phyloP scores from a whole-genome alignment of 108 stramenopile genomes.

The Skeletonema potamos region DNA sequence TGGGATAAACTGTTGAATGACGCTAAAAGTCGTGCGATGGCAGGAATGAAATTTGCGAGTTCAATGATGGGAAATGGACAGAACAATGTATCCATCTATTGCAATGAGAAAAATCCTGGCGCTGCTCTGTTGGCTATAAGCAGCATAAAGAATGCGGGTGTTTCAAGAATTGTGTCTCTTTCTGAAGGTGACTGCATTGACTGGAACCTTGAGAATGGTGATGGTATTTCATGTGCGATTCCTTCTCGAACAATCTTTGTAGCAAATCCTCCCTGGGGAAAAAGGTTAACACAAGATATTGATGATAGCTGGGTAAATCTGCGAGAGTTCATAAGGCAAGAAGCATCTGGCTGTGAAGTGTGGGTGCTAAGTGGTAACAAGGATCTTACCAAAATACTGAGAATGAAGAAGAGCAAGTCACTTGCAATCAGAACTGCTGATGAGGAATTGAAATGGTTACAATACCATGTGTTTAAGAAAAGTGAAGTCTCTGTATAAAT shows the following conservation, averaged over 20 bases:
- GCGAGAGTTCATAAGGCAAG: conserved; percentile 60
- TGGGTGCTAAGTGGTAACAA: conserved; percentile 83
- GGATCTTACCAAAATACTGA: conserved; percentile 59
- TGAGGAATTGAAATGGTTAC: conserved; percentile 81
- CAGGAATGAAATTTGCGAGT: conserved; percentile 56
- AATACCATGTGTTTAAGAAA: conserved; percentile 57
- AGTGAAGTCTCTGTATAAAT: background rate
- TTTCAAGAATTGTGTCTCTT: conserved; percentile 47
- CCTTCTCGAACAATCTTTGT: conserved; percentile 50
- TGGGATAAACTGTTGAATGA: conserved; percentile 75
- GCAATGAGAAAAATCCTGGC: conserved; percentile 51
- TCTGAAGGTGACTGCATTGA: conserved; percentile 68
- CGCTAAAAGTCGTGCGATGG: conserved; percentile 54
- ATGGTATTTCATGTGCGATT: conserved; percentile 9
- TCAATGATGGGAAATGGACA: background rate
- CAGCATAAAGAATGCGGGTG: conserved; percentile 53
- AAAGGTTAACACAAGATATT: conserved; percentile 72
- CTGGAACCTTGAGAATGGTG: conserved; percentile 32
- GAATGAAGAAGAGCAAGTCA: conserved; percentile 62
- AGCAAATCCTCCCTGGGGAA: conserved; percentile 86
- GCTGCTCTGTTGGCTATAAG: conserved; percentile 37
- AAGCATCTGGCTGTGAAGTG: conserved; percentile 56
- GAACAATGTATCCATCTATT: conserved; percentile 37
- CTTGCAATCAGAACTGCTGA: conserved; percentile 72
- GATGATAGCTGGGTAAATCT: conserved; percentile 77